phyloP scores from a whole-genome alignment of 2,329 filamentous ascomycete species.

The Uncinocarpus reesii region DNA sequence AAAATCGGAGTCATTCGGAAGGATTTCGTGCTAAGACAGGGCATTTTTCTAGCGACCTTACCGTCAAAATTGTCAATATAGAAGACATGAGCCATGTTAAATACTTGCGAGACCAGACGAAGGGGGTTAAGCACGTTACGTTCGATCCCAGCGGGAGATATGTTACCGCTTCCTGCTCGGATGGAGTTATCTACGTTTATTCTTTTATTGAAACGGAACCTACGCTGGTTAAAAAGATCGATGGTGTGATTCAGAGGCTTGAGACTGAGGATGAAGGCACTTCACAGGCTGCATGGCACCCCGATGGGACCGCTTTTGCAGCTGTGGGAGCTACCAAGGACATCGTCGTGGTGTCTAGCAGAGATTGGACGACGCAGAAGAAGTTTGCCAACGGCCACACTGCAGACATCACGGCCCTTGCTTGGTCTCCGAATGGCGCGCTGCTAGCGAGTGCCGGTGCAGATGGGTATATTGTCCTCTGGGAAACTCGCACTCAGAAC shows the following conservation, averaged over 20 bases:
- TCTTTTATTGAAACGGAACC: conserved; percentile 68
- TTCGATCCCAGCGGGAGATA: conserved; percentile 73
- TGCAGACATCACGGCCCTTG: conserved; percentile 72
- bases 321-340: conserved; percentile 71
- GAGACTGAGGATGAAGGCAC: conserved; percentile 69
- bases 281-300: conserved; percentile 76
- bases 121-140: conserved; percentile 80
- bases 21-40: not conserved
- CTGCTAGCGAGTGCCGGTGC: conserved; percentile 59
- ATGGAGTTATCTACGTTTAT: conserved; percentile 85
- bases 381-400: conserved; percentile 69
- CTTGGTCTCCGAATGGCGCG: conserved; percentile 92
- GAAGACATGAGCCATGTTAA: conserved; percentile 66
- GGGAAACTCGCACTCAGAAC: conserved; percentile 82
- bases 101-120: conserved; percentile 70
- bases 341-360: conserved; percentile 75
- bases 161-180: conserved; percentile 71
- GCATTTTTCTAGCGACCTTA: conserved; percentile 53
- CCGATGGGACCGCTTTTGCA: conserved; percentile 84
- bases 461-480: conserved; percentile 49
- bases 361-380: conserved; percentile 80
- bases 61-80: conserved; percentile 78
- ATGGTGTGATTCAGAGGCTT: conserved; percentile 69
- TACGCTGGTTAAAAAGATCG: conserved; percentile 69
- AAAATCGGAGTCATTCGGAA: not conserved